A percentile compares a stretch with the other conserved stretches of the same genome.
Conservation (phyloP, 441 rosid species). For the Adansonia madagascariensis region DNA sequence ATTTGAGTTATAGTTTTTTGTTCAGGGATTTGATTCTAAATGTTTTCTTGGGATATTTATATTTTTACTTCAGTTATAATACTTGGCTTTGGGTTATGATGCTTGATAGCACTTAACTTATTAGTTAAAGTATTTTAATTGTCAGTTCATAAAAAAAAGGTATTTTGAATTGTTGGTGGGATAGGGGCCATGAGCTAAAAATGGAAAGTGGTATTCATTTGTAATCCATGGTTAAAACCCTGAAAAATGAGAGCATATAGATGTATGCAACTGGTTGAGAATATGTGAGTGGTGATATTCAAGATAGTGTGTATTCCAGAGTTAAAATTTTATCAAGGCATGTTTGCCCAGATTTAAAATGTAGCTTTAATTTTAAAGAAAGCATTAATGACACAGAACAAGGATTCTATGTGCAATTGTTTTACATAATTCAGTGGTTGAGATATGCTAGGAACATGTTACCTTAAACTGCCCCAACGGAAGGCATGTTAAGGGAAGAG, state of each 20-base stretch:
- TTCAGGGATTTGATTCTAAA: background rate
- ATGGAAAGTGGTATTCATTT: background rate
- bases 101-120: background rate
- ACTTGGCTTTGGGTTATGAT: constrained; percentile 6
- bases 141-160: too few species aligned
- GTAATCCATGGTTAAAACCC: background rate
- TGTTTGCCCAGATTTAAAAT: background rate
- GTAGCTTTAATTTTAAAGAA: constrained; percentile 9
- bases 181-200: constrained; percentile 19
- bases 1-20: background rate
- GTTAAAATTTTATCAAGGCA: background rate
- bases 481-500: background rate
- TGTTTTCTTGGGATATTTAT: constrained; percentile 1
- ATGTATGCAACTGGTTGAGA: background rate
- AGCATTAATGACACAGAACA: background rate
- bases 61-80: background rate
- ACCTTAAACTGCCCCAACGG: background rate
- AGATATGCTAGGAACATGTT: constrained; percentile 3
- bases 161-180: background rate
- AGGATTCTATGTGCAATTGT: background rate
- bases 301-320: background rate
- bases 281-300: background rate
- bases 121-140: background rate
- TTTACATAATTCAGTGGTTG: background rate
- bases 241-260: background rate